Conservation (phyloP, 352 stramenopile species). For the Halophytophthora batemanensis region DNA sequence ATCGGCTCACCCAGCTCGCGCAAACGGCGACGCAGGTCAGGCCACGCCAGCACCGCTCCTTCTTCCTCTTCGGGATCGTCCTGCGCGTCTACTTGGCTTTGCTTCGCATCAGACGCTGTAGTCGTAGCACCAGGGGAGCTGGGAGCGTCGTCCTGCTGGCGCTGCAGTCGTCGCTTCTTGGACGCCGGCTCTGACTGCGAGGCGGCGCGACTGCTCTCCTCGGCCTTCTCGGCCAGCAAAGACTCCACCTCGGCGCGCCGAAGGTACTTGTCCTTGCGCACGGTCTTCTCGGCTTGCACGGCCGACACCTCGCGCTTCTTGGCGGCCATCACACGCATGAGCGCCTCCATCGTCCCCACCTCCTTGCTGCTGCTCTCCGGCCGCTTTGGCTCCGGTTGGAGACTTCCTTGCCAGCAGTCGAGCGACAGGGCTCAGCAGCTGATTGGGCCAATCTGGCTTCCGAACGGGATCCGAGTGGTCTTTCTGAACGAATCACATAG, state of each 20-base stretch:
- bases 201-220: conserved; percentile 3
- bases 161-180: conserved; percentile 51
- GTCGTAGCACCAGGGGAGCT: conserved; percentile 47
- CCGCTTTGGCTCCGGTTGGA: too few relatives aligned
- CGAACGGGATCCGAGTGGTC: too few relatives aligned
- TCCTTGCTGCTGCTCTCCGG: too few relatives aligned
- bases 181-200: conserved; percentile 1
- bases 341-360: conserved; percentile 51
- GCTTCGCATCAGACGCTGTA: conserved; percentile 94
- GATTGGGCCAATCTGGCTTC: too few relatives aligned
- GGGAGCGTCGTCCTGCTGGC: background rate
- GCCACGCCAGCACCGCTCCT: conserved; percentile 46
- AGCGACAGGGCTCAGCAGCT: too few relatives aligned
- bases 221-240: conserved; percentile 34
- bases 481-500: too few relatives aligned
- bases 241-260: conserved; percentile 71
- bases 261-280: conserved; percentile 70
- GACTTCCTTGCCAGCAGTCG: too few relatives aligned
- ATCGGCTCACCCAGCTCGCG: conserved; percentile 79
- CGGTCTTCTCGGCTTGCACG: conserved; percentile 47
- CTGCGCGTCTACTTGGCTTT: background rate
- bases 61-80: conserved; percentile 10
- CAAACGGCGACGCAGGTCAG: conserved; percentile 79
- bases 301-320: conserved; percentile 79
- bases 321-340: conserved; percentile 70